A percentile compares a stretch with the other conserved stretches of the same genome.
Evolutionary conservation across 2,329 filamentous ascomycete genomes (phyloP).

Genomic region (Pestalotiopsis sp.): DNA sequence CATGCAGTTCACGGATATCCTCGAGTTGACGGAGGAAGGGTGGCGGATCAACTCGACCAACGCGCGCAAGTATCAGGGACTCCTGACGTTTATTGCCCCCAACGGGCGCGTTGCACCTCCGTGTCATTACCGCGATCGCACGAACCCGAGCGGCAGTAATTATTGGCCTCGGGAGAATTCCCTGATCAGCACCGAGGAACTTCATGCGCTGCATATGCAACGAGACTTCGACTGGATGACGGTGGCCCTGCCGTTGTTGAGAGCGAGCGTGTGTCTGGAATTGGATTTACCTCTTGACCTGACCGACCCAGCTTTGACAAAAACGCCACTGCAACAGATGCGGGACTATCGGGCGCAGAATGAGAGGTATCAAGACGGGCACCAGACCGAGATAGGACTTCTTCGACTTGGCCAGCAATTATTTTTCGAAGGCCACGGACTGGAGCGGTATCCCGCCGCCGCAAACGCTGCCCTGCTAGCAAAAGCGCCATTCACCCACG

Average conservation of each 20-base stretch:
- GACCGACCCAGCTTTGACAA: background rate
- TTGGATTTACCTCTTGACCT: background rate
- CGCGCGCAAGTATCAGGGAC: background rate
- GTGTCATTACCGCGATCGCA: background rate
- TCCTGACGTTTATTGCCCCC: background rate
- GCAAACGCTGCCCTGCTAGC: background rate
- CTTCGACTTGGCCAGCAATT: background rate
- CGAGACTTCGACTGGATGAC: background rate
- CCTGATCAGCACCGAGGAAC: background rate
- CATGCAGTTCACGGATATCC: background rate
- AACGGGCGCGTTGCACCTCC: background rate
- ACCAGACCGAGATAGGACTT: background rate
- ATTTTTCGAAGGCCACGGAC: background rate
- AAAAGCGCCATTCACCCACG: background rate
- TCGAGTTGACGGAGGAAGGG: background rate
- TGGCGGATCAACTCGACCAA: background rate
- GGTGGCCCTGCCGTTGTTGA: background rate
- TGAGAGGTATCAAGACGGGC: background rate
- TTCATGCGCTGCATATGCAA: background rate
- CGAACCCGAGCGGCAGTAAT: background rate
- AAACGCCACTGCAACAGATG: background rate
- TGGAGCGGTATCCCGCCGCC: background rate
- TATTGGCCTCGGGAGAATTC: background rate
- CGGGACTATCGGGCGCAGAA: background rate
- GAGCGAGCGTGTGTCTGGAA: background rate